phyloP scores from a whole-genome alignment of 225 moss, liverwort and hornwort species.

The Bryum argenteum region DNA sequence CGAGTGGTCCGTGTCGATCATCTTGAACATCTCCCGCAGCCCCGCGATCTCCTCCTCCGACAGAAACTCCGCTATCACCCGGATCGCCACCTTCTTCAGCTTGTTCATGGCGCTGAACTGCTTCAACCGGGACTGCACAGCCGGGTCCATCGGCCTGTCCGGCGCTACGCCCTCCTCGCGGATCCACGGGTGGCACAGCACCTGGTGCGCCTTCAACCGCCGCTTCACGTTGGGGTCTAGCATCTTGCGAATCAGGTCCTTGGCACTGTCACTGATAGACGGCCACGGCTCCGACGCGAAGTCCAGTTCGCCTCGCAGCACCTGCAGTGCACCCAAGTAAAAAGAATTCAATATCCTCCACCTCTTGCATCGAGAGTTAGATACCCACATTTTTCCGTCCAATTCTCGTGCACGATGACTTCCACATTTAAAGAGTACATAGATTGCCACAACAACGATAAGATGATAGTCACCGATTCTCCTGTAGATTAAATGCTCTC shows the following conservation, averaged over 20 bases:
- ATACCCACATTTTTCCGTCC: no score
- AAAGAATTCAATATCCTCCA: no score
- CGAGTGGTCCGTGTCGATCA: slow-evolving; percentile 64
- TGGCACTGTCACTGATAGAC: slow-evolving; percentile 53
- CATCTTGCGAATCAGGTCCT: slow-evolving; percentile 60
- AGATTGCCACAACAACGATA: no score
- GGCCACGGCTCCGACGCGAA: slow-evolving; percentile 60
- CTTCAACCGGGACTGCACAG: slow-evolving; percentile 59
- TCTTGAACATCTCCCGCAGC: slow-evolving; percentile 63
- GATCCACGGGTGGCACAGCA: slow-evolving; percentile 63
- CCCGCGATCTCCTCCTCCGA: slow-evolving; percentile 62
- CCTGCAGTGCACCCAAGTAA: neutral
- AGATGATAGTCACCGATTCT: no score
- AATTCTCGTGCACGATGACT: no score
- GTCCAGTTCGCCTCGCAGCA: slow-evolving; percentile 49
- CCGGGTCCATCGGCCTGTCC: slow-evolving; percentile 53
- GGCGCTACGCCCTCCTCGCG: slow-evolving; percentile 64
- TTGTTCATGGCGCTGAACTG: slow-evolving; percentile 65
- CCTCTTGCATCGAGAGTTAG: no score
- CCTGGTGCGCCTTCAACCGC: slow-evolving; percentile 56
- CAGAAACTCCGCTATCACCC: slow-evolving; percentile 54
- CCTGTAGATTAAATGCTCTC: no score
- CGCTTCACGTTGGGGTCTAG: slow-evolving; percentile 45
- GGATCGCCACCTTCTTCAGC: slow-evolving; percentile 61
- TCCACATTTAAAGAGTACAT: no score